Percentiles rank a stretch among this genome's conserved stretches.
Evolutionary conservation across 345 rosid genomes (phyloP).

Genomic region (Euphorbia peplus): DNA sequence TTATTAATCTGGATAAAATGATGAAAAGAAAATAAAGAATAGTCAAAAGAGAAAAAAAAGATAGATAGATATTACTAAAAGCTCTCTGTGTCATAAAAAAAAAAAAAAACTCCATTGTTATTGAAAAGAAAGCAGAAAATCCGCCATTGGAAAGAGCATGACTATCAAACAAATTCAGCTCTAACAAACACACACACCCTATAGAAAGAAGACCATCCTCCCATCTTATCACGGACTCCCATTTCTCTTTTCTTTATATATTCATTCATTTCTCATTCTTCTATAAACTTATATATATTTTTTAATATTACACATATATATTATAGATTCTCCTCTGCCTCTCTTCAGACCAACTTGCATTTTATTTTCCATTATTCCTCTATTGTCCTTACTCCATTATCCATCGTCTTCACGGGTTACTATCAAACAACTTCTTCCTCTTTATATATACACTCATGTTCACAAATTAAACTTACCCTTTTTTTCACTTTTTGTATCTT

Average conservation of each 20-base stretch:
- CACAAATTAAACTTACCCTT: background rate
- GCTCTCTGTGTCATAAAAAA: too few species aligned
- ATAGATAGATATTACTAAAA: too few species aligned
- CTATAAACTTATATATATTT: too few species aligned
- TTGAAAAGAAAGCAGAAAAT: background rate
- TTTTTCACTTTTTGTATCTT: background rate
- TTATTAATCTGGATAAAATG: too few species aligned
- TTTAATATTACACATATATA: too few species aligned
- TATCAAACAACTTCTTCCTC: conserved; percentile 37
- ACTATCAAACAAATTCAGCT: background rate
- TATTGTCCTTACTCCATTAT: background rate
- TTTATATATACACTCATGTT: background rate
- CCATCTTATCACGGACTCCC: background rate
- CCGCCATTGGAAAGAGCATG: background rate
- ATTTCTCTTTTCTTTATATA: too few species aligned
- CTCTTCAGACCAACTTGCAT: background rate
- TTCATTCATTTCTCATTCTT: background rate
- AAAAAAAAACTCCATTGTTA: too few species aligned
- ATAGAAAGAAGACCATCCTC: background rate
- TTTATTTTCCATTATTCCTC: background rate
- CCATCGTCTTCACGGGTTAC: conserved; percentile 52
- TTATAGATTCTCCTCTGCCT: background rate
- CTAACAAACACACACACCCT: background rate
- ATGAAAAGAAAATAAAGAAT: too few species aligned
- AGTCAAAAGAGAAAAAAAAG: too few species aligned